Conservation (phyloP, 768 basidiomycete species). For the Suillus alpinus region DNA sequence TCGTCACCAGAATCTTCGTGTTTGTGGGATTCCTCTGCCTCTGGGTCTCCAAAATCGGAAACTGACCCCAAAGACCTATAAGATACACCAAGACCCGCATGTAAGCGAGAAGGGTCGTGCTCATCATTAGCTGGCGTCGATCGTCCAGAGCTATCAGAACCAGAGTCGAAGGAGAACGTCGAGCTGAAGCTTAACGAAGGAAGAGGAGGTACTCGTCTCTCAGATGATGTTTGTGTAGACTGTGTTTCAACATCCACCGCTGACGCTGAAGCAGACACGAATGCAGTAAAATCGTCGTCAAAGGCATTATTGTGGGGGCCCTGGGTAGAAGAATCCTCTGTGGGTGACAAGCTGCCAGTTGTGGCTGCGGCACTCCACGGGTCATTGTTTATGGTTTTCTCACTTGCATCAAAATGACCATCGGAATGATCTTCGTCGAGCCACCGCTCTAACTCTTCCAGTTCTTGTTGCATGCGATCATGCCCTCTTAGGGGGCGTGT, state of each 20-base stretch:
- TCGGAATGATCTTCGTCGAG: slow-evolving; percentile 43
- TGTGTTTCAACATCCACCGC: slow-evolving; percentile 2
- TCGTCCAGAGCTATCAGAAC: slow-evolving; percentile 15
- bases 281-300: slow-evolving; percentile 80
- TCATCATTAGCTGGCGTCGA: slow-evolving; percentile 27
- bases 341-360: slow-evolving; percentile 26
- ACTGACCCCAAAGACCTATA: slow-evolving; percentile 58
- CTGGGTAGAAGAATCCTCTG: slow-evolving; percentile 31
- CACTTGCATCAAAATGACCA: slow-evolving; percentile 14
- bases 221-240: slow-evolving; percentile 4
- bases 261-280: slow-evolving; percentile 56
- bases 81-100: slow-evolving; percentile 17
- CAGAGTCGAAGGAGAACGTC: slow-evolving; percentile 25
- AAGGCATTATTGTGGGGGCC: slow-evolving; percentile 36
- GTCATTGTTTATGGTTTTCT: slow-evolving; percentile 22
- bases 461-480: slow-evolving; percentile 44
- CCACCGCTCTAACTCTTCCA: slow-evolving; percentile 62
- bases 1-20: slow-evolving; percentile 20
- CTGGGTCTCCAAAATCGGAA: slow-evolving; percentile 55
- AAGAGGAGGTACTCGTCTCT: slow-evolving; percentile 7
- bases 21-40: slow-evolving; percentile 28
- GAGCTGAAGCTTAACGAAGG: slow-evolving; percentile 22
- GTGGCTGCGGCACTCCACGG: slow-evolving; percentile 41
- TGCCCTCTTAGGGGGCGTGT: slow-evolving; percentile 17
- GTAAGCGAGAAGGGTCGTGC: slow-evolving; percentile 16